phyloP scores from a whole-genome alignment of 345 rosid species.

The Citrus sp. region DNA sequence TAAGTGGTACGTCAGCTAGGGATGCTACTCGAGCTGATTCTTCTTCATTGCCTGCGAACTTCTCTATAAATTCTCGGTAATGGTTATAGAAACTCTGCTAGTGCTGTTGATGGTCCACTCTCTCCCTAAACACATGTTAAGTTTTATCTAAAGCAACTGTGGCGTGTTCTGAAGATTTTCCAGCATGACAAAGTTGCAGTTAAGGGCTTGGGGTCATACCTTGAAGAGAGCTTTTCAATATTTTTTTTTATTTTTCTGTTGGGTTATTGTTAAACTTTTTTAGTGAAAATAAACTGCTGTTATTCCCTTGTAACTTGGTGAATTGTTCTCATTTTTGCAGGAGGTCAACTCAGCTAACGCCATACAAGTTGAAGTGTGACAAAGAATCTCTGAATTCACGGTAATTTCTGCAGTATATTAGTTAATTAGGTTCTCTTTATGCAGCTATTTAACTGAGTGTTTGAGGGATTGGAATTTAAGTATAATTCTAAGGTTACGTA shows the following conservation, averaged over 20 bases:
- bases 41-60: constrained; percentile 60
- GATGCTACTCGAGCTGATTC: constrained; percentile 78
- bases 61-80: constrained; percentile 73
- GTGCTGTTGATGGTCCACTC: background rate
- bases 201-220: background rate
- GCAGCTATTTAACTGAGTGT: constrained; percentile 1
- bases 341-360: constrained; percentile 60
- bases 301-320: background rate
- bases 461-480: background rate
- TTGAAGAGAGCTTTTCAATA: background rate
- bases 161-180: constrained; percentile 8
- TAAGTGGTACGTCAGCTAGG: constrained; percentile 75
- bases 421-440: background rate
- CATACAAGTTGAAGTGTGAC: constrained; percentile 94
- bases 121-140: background rate
- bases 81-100: background rate
- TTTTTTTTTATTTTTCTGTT: background rate
- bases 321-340: constrained; percentile 38
- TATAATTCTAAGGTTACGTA: background rate
- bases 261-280: background rate
- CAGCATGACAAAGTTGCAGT: background rate
- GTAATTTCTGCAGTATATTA: constrained; percentile 37
- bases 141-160: background rate
- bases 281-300: background rate
- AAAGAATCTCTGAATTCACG: constrained; percentile 82